Evolutionary conservation across 495 filamentous ascomycete species (phyloP), one percentile per base, ranked within the genome.

Genomic region (Bacidia rubella): DNA sequence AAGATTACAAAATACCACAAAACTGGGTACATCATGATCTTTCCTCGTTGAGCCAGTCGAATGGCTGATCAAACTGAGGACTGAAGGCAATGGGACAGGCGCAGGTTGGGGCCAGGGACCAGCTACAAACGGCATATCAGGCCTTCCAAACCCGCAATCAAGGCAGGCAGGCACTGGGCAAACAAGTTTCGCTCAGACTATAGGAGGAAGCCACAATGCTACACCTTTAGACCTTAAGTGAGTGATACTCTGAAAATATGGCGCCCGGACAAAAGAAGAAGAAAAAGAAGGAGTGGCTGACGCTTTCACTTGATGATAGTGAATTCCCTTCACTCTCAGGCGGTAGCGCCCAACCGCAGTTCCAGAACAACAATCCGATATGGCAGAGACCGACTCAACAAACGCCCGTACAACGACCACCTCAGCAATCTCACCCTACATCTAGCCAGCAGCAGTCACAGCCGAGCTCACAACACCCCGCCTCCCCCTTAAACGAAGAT

Each of bases 271-370:
- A 47, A 11, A 25, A 25, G 44, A 47, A 12, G 44, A 47, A 25
- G 44, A 47, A 47, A 15, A 47, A 25, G 20, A 22, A 47, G 20
- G 15, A 47, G 44, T 21, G 19, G 22, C 2, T 10, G 2, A 4
- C 44, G 44, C 22, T 47, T 3, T 24, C 20, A 15, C 44, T 32
- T 21, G 52, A 39, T 45, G 27, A 45, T 54, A 93, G 87, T 47
- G 87, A 94, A 62, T 94, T 94, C 57, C 87, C 87, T 39, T 86
- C 84, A 0, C 66, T 94, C 59, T 88, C 84, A 51, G 83, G 81
- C 56, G 15, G n/a, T n/a, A 70, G 80, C 23, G 77, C 83, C 41
- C 76, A 87, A 60, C 73, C 82, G 60, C 75, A 76, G 49, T 79
- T 79, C 35, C 74, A 77, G 57, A 78, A 74, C 52, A 70, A 71